Evolutionary conservation across 768 basidiomycete genomes (phyloP), one percentile per base, ranked within the genome.

Genomic region (Termitomyces eurrhizus): DNA sequence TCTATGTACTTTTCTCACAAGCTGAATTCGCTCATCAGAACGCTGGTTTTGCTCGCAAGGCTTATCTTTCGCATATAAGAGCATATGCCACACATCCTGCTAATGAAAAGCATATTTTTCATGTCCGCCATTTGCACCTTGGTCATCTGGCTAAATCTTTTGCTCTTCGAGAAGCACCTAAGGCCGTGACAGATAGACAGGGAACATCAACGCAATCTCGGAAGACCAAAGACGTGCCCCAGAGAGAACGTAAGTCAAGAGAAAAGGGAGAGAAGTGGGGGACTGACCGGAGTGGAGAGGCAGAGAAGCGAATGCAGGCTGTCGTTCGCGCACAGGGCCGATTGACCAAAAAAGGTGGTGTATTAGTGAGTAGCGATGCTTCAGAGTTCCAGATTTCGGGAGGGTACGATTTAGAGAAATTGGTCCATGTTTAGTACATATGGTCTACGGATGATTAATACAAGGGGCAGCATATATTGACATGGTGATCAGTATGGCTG

Each of bases 51-150:
- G 94, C 97, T 18, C 85, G 92, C 33, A 89, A 83, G 66, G 97
- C 95, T 0, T 99, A 89, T 76, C 79, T 86, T 39, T 97, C 96
- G 0, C 94, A 96, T 72, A 87, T 98, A 78, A 85, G 96, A 57
- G 97, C 97, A 0, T 99, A 98, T 73, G 90, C 97, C 35, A 99
- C 97, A 0, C 97, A 99, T 75, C 95, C 97, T 0, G 83, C 90
- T 16, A 87, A 88, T 62, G 97, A 98, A 73, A 99, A 98, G 69
- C 88, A 93, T 64, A 92, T 98, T 56, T 99, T 99, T 79, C 95
- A 98, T 73, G 87, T 98, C 61, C 90, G 90, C 16, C 86, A 96
- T 70, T 81, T 98, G 9, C 97, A 99, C 70, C 82, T 97, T 48
- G 97, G 97, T 1, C 97, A 99, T 77, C 75, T 93, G 50, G 93